Base-by-base conservation (phyloP, 169 alveolate species). In the Ichthyophthirius multifiliis region DNA sequence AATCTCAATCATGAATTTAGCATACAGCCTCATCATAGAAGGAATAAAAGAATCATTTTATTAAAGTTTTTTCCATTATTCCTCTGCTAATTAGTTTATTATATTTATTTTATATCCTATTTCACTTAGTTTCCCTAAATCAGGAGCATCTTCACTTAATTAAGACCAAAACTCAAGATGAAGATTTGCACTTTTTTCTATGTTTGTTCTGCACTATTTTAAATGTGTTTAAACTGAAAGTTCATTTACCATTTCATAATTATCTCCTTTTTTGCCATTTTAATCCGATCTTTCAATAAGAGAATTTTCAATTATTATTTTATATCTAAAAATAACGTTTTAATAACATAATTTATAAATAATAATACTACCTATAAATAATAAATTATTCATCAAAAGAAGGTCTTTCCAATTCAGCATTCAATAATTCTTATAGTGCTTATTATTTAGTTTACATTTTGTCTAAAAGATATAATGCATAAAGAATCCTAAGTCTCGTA, bases 71-170 rank as follows among this genome's bases (percentile, higher is more conserved):
- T 75, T 75, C 85, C 85, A 88, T 67, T 81, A 77, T 13, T 87
- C 86, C 37, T 88, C 84, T 34, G 85, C 86, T 1, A 80, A 82
- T 76, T 83, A 85, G 18, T 83, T 86, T 41, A 88, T 73, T 37
- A 75, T 47, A 31, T 75, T 80, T 65, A 88, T 80, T 81, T 85
- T 88, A 80, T 76, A 83, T 32, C 93, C 93, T 32, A 83, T 78
- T 71, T 88, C 93, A 74, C 83, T 79, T 83, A 88, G 80, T 75
- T 88, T 88, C 27, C 86, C 79, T 9, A 67, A 44, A 67, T 67
- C 77, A 39, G 77, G 77, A 1, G 35, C 32, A 20, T 67, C 77
- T 67, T 67, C 77, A 0, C 64, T 37, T 2, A 67, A 23, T 20
- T 67, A 39, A 16, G 62, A 35, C 77, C 77, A 67, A 67, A 67